Conservation (phyloP, 495 filamentous ascomycete species). For the Neurospora pannonica region DNA sequence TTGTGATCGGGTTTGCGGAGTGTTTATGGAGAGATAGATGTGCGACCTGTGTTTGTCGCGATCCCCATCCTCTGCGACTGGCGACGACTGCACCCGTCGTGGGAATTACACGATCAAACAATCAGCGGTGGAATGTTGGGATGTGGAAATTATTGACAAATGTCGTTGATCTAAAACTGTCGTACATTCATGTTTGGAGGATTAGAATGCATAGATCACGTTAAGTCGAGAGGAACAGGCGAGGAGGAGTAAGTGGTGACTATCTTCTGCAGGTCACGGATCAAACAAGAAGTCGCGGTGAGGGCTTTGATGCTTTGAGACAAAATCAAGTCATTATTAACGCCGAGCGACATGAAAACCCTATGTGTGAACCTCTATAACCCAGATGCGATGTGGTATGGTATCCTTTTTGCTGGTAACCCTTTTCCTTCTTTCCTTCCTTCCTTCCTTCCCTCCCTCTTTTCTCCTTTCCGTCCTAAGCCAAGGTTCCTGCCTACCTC, state of each 20-base stretch:
- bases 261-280: not conserved
- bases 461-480: not conserved
- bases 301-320: not conserved
- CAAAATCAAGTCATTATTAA: not conserved
- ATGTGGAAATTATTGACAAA: not conserved
- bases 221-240: not conserved
- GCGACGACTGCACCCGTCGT: not conserved
- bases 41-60: not conserved
- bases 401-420: not conserved
- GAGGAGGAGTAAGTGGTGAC: not conserved
- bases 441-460: not conserved
- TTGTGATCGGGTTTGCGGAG: not conserved
- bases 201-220: not conserved
- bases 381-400: not conserved
- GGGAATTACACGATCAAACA: not conserved
- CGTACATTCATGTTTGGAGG: not conserved
- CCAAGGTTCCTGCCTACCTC: not conserved
- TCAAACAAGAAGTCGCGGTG: not conserved
- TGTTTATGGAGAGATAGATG: not conserved
- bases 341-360: not conserved
- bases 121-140: not conserved
- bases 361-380: not conserved
- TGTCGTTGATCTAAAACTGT: not conserved
- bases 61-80: not conserved
- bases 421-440: not conserved